Base-by-base conservation (phyloP, 306 rosid genomes). In the Quercus suber region DNA sequence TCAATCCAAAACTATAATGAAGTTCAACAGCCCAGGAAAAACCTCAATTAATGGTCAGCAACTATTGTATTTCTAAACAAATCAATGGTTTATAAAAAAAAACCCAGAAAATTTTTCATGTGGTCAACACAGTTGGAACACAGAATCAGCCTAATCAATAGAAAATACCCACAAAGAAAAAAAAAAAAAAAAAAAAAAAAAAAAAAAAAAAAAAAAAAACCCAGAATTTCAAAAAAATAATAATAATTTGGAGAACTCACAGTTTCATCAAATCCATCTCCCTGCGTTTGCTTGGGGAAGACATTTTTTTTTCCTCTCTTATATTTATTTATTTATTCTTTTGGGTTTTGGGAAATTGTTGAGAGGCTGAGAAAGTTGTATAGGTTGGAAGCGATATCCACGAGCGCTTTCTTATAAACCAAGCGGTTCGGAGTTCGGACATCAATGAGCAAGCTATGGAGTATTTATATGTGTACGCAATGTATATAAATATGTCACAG, bases 261-360 rank as follows among this genome's bases (percentile, higher is more conserved):
- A 94, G 92, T 84, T 94, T 90, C 97, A 90, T 94, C 89, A 92
- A 82, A 82, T 94, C 98, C 98, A 87, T 89, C 89, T 92, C 96
- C 4, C 97, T 86, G 79, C 96, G 97, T 83, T 89, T 94, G 88
- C 90, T 92, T 20, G 97, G 97, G 4, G 96, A 94, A 80, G 94
- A 88, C 98, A 94, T 94, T 37, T 81, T 86, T 58, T 30, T 65
- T 11, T 1, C 55, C 56, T 45, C 35, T 78, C 19, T 23, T 63
- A 41, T 30, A 49, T 21, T 76, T 5, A 4, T 5, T 5, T 33
- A 27, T 33, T 30, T 33, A 33, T 20, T 75, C 41, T 35, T 45
- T 17, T 41, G 55, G 72, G 74, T 67, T 9, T 71, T 18, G 51
- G 18, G 43, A 53, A 20, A 6, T 63, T 64, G 69, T 75, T 60